Percentiles rank a stretch among this genome's conserved stretches.
phyloP scores from a whole-genome alignment of 495 filamentous ascomycete species.

The Lasiosphaeris hirsuta region DNA sequence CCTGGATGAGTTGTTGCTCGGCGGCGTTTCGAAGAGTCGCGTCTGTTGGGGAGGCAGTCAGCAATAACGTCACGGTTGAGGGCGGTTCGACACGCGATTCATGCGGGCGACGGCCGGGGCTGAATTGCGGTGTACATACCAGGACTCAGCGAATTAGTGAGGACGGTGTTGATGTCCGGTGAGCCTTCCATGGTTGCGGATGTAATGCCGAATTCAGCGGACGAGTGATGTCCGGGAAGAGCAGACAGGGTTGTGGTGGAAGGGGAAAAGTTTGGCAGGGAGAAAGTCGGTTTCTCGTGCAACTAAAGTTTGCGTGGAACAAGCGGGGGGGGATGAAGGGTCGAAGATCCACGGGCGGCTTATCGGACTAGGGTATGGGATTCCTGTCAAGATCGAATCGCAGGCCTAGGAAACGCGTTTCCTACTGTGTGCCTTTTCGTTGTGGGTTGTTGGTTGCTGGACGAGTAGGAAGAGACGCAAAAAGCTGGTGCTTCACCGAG shows the following conservation, averaged over 20 bases:
- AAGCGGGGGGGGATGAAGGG: constrained; percentile 29
- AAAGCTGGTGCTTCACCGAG: constrained; percentile 6
- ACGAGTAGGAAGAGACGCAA: constrained; percentile 3
- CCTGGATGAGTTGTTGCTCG: constrained; percentile 89
- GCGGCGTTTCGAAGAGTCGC: constrained; percentile 81
- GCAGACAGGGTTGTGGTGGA: constrained; percentile 21
- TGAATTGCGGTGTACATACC: constrained; percentile 53
- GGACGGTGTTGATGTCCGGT: constrained; percentile 61
- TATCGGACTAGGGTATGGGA: constrained; percentile 22
- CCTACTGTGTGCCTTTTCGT: not conserved
- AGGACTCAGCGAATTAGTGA: constrained; percentile 86
- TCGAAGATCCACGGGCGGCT: constrained; percentile 27
- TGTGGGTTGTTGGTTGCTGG: not conserved
- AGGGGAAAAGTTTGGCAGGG: constrained; percentile 26
- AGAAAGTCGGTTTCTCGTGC: constrained; percentile 28
- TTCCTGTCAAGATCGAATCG: constrained; percentile 14
- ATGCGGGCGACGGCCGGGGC: constrained; percentile 10
- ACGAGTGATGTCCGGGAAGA: constrained; percentile 10
- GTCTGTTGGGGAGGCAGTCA: constrained; percentile 54
- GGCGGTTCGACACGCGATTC: constrained; percentile 18
- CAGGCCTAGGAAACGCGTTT: constrained; percentile 11
- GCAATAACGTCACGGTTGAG: constrained; percentile 14
- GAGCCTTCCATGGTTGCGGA: constrained; percentile 45
- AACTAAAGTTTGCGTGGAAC: constrained; percentile 38
- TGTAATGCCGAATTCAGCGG: constrained; percentile 18